Conservation (phyloP, 2,329 filamentous ascomycete species). For the Penicillium sp. region DNA sequence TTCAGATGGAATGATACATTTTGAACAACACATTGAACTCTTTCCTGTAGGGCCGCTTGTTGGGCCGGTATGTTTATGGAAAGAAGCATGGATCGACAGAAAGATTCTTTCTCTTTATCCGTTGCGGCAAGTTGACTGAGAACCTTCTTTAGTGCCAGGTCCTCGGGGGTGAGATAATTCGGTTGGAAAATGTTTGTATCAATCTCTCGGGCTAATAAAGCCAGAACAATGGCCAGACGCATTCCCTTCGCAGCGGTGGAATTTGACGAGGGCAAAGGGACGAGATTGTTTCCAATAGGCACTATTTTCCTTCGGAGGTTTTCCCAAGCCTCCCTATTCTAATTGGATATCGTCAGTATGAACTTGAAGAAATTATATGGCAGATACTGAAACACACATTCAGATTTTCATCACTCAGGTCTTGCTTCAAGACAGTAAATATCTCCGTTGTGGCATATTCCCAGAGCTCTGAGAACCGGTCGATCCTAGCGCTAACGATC, state of each 20-base stretch:
- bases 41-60: neutral
- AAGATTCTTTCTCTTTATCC: constrained; percentile 25
- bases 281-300: neutral
- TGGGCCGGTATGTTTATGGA: constrained; percentile 20
- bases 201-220: constrained; percentile 32
- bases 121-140: constrained; percentile 21
- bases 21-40: neutral
- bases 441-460: neutral
- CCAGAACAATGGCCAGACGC: constrained; percentile 35
- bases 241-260: constrained; percentile 37
- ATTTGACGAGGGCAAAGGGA: constrained; percentile 39
- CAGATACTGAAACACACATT: neutral
- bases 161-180: neutral
- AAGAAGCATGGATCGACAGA: constrained; percentile 23
- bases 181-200: constrained; percentile 36
- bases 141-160: neutral
- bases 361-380: too few species aligned
- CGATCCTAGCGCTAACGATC: neutral
- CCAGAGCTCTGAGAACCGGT: neutral
- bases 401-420: neutral
- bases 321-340: neutral
- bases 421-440: neutral
- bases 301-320: neutral
- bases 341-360: too few species aligned
- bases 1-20: neutral